These are phyloP conservation scores for Aspergillus baeticus DNA, from an alignment of 495 filamentous ascomycete species.

Conservation along the genomic window DNA sequence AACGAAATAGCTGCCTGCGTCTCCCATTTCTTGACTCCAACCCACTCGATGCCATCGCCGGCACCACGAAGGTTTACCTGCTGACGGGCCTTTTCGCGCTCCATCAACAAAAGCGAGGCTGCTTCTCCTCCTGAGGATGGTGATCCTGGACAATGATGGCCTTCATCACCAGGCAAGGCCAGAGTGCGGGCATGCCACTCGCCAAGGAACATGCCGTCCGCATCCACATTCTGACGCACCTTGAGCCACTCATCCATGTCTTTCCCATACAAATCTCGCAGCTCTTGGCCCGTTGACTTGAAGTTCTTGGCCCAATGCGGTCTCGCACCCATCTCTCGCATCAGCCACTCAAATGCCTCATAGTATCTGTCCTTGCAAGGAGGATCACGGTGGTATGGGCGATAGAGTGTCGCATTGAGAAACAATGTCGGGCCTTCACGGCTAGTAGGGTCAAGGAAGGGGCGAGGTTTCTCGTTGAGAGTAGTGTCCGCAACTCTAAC, in stretches of 20 bases:
- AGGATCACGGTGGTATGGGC: slow-evolving; percentile 81
- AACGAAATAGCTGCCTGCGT: slow-evolving; percentile 18
- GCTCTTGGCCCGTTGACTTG: slow-evolving; percentile 47
- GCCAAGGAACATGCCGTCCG: slow-evolving; percentile 87
- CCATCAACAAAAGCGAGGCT: slow-evolving; percentile 40
- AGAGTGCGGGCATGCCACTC: slow-evolving; percentile 81
- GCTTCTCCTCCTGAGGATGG: slow-evolving; percentile 1
- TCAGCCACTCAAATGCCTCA: slow-evolving; percentile 91
- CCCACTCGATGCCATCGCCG: slow-evolving; percentile 56
- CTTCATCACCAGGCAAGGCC: slow-evolving; percentile 37
- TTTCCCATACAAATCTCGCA: slow-evolving; percentile 48
- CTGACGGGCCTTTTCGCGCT: slow-evolving; percentile 39
- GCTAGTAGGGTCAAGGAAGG: slow-evolving; percentile 75
- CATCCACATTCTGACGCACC: slow-evolving; percentile 73
- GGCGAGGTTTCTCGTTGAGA: slow-evolving; percentile 52
- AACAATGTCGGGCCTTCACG: slow-evolving; percentile 78
- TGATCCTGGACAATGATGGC: slow-evolving; percentile 4
- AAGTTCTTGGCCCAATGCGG: slow-evolving; percentile 99
- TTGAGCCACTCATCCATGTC: slow-evolving; percentile 63
- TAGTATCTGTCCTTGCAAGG: slow-evolving; percentile 80
- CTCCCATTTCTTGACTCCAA: slow-evolving; percentile 45
- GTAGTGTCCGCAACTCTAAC: slow-evolving; percentile 82
- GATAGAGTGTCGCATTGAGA: slow-evolving; percentile 93
- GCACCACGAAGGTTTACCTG: slow-evolving; percentile 27
- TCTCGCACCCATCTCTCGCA: slow-evolving; percentile 84